These are phyloP conservation scores for Chenopodium quinoa DNA, from an alignment of 148 eudicot genomes.

Conservation along the genomic window DNA sequence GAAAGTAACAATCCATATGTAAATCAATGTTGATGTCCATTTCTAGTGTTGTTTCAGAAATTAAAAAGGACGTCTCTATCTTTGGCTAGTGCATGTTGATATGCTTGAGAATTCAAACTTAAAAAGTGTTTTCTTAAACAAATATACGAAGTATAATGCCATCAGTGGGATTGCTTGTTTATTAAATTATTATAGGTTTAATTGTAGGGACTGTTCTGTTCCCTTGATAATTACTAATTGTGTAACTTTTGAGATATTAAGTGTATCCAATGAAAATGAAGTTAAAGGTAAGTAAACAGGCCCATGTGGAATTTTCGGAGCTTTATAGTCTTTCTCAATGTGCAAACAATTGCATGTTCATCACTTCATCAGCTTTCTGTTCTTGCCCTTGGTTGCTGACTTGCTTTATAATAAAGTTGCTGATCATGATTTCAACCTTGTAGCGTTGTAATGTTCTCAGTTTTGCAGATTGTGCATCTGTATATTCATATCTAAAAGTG, in stretches of 20 bases:
- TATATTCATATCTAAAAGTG: too few relatives aligned
- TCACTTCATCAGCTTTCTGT: neutral
- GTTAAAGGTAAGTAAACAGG: neutral
- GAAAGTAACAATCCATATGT: neutral
- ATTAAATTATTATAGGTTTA: neutral
- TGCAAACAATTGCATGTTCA: neutral
- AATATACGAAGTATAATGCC: too few relatives aligned
- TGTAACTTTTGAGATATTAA: too few relatives aligned
- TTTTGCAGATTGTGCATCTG: neutral
- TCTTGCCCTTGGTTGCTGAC: neutral
- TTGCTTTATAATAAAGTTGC: neutral
- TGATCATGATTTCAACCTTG: neutral
- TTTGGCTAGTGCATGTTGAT: neutral
- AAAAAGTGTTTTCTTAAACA: too few relatives aligned
- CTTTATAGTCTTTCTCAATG: neutral
- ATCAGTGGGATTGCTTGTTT: neutral
- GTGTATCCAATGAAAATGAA: neutral
- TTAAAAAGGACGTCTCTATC: neutral
- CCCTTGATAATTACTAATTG: neutral
- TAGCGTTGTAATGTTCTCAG: neutral
- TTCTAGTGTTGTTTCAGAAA: neutral
- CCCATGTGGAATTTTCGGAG: neutral
- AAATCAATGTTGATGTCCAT: neutral
- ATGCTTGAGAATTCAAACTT: neutral
- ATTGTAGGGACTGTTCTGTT: neutral